Evolutionary conservation across 139 green algal species (phyloP), one percentile per base, ranked within the genome.

Genomic region (Chlorella vulgaris): DNA sequence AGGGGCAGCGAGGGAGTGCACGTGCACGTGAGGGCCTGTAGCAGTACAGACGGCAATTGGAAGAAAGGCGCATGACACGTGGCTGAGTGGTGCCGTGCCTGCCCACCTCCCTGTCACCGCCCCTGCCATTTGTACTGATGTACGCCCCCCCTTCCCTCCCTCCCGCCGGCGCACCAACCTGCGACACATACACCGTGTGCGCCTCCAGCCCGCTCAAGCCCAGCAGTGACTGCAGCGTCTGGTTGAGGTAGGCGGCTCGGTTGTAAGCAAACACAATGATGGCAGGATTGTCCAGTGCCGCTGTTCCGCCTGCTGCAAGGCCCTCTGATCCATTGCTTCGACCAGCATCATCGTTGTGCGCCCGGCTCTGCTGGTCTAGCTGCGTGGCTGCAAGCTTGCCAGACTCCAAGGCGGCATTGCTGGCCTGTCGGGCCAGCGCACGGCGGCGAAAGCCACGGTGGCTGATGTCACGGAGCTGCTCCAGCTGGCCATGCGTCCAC

Each of bases 261-360:
- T 89, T 86, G 69, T 78, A 89, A 61, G 66, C 81, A n/a, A 88
- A 87, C 4, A 89, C 40, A 4, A 89, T 58, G n/a, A 89, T 76
- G 19, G 86, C 86, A 19, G 81, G 67, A 74, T 87, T 75, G 13
- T 69, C 33, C 74, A 88, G 51, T 1, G 36, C 55, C 22, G 33
- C 55, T 31, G 2, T 31, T 22, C 42, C 71, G 21, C 21, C 50
- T 40, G 50, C 50, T 31, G 55, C 15, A 15, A 58, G 10, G 10
- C 10, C 47, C 15, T 58, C 15, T 58, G 47, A 58, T 58, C 15
- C 47, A 58, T n/a, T n/a, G n/a, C n/a, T n/a, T n/a, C n/a, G n/a
- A n/a, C 13, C 47, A 58, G 47, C 47, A 58, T 58, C 47, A 10
- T 28, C 55, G 18, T 21, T 65, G n/a, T n/a, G n/a, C n/a, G n/a